These are phyloP conservation scores for Mrakia hoshinonis DNA, from an alignment of 768 basidiomycete species.

Conservation along the genomic window DNA sequence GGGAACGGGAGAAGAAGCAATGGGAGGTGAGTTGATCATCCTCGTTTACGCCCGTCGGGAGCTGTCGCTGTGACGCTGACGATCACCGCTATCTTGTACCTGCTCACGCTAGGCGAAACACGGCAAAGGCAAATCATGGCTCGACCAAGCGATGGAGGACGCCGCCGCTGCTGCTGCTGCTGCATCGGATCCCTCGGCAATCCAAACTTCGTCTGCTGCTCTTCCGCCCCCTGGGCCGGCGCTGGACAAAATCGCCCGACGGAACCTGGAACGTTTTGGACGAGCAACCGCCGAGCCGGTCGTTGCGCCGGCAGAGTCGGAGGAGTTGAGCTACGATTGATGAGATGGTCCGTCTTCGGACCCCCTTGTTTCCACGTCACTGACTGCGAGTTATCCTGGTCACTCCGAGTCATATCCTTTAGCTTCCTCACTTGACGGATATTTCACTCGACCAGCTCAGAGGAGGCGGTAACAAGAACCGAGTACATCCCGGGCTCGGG, in stretches of 20 bases:
- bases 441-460: no score
- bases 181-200: background rate
- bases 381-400: no score
- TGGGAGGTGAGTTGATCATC: background rate
- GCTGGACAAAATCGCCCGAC: background rate
- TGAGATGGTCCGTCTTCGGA: no score
- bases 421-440: no score
- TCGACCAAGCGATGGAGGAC: slow-evolving; percentile 8
- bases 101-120: background rate
- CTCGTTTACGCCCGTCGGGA: background rate
- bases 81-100: background rate
- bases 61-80: background rate
- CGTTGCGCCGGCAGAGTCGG: background rate
- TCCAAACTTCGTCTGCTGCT: background rate
- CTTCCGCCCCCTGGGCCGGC: background rate
- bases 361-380: no score
- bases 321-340: slow-evolving; percentile 13
- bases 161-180: background rate
- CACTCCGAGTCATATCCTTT: no score
- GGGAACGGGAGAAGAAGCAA: slow-evolving; percentile 15
- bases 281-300: background rate
- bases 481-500: no score
- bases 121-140: slow-evolving; percentile 3
- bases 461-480: no score
- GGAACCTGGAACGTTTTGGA: background rate